Evolutionary conservation across 352 stramenopile genomes (phyloP).

Genomic region (Globisporangium polare): DNA sequence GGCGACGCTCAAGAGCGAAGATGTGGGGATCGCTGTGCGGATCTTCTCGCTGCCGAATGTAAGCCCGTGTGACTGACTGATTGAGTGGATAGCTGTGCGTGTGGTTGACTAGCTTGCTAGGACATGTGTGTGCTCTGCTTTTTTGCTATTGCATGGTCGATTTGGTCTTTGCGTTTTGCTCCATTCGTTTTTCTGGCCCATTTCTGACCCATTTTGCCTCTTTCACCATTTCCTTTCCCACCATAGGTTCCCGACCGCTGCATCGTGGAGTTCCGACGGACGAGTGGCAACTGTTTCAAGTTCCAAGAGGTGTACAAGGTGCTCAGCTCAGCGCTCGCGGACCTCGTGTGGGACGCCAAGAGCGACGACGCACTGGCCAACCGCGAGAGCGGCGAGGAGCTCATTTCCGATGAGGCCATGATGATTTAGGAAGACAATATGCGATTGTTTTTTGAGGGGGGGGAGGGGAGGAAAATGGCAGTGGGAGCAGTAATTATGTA

Average conservation of each 20-base stretch:
- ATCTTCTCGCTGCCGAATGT: constrained; percentile 75
- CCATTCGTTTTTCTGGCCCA: constrained; percentile 1
- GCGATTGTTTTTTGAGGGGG: too few species aligned
- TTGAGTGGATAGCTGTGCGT: constrained; percentile 16
- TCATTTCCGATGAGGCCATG: constrained; percentile 77
- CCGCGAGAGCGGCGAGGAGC: constrained; percentile 47
- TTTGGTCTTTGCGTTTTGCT: background rate
- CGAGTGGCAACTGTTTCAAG: constrained; percentile 59
- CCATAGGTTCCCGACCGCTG: constrained; percentile 41
- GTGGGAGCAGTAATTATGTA: background rate
- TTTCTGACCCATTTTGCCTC: background rate
- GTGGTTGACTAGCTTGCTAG: constrained; percentile 12
- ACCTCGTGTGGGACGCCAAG: constrained; percentile 46
- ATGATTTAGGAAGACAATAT: constrained; percentile 52
- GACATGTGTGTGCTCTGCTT: constrained; percentile 1
- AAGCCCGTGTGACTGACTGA: constrained; percentile 31
- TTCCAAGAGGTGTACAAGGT: constrained; percentile 75
- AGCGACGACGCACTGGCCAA: constrained; percentile 26
- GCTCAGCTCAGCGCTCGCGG: constrained; percentile 43
- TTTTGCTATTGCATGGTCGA: constrained; percentile 1
- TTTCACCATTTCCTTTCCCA: background rate
- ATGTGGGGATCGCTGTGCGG: constrained; percentile 49
- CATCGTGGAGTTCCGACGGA: constrained; percentile 73
- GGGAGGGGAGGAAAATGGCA: background rate
- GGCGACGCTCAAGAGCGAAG: constrained; percentile 48